Percentiles rank a stretch among this genome's conserved stretches.
phyloP scores from a whole-genome alignment of 2,329 filamentous ascomycete genomes.

The Apiospora hydei region DNA sequence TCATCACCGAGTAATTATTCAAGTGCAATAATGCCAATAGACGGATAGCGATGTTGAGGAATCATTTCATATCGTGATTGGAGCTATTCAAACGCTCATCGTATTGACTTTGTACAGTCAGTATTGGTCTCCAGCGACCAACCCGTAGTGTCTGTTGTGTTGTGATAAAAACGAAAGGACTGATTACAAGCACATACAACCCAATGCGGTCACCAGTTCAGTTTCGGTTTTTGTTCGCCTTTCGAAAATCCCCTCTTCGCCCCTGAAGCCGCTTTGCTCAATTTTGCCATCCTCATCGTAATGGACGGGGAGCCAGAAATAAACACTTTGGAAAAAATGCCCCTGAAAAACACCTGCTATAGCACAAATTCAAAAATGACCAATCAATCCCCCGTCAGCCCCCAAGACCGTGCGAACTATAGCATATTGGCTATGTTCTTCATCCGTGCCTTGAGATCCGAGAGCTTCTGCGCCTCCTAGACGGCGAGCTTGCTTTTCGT shows the following conservation, averaged over 20 bases:
- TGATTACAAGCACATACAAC: constrained; percentile 16
- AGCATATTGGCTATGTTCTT: background rate
- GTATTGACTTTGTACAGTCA: constrained; percentile 1
- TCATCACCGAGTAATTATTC: background rate
- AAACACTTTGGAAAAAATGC: background rate
- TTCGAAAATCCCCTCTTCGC: background rate
- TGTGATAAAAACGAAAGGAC: background rate
- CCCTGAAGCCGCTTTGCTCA: constrained; percentile 7
- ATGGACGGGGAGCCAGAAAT: background rate
- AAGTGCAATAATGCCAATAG: background rate
- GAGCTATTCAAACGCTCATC: constrained; percentile 15
- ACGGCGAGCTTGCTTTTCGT: constrained; percentile 15
- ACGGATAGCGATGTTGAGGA: background rate
- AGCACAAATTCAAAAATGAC: background rate
- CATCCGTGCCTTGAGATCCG: constrained; percentile 2
- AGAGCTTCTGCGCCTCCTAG: constrained; percentile 5
- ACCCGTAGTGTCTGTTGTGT: background rate
- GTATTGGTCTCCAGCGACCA: constrained; percentile 19
- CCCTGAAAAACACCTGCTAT: constrained; percentile 2
- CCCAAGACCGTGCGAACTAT: background rate
- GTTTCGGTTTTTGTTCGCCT: background rate
- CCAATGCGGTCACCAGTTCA: constrained; percentile 16
- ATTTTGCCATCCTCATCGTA: background rate
- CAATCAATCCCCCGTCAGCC: background rate
- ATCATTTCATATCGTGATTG: constrained; percentile 4